These are phyloP conservation scores for Claviceps sorghi DNA, from an alignment of 2,329 filamentous ascomycete genomes.

Conservation along the genomic window DNA sequence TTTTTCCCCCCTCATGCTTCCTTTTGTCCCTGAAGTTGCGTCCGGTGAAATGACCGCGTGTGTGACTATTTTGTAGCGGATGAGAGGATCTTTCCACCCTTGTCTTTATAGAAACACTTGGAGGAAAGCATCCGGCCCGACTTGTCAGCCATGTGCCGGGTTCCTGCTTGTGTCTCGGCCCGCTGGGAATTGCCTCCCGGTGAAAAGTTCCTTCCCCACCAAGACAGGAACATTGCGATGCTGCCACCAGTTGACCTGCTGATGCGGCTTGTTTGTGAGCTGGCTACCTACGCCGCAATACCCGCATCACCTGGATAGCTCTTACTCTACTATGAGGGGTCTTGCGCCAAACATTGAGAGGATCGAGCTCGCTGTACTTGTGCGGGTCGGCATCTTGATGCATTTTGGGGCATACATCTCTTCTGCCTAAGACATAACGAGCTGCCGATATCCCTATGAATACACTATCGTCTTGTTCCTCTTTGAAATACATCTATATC, in stretches of 20 bases:
- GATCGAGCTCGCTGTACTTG: background rate
- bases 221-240: background rate
- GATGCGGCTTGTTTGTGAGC: background rate
- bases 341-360: background rate
- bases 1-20: background rate
- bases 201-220: background rate
- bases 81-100: no score
- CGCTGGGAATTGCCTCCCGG: background rate
- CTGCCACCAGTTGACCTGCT: background rate
- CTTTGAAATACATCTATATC: background rate
- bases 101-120: no score
- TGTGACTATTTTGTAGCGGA: no score
- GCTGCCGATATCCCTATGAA: background rate
- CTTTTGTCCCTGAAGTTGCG: background rate
- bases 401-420: background rate
- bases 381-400: background rate
- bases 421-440: background rate
- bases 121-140: background rate
- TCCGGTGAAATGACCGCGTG: background rate
- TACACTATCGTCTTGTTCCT: background rate
- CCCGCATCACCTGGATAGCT: background rate
- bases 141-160: background rate
- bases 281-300: background rate
- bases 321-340: background rate
- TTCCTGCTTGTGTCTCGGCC: background rate